Conservation (phyloP, 2,329 filamentous ascomycete species). For the Aureobasidium sp. region DNA sequence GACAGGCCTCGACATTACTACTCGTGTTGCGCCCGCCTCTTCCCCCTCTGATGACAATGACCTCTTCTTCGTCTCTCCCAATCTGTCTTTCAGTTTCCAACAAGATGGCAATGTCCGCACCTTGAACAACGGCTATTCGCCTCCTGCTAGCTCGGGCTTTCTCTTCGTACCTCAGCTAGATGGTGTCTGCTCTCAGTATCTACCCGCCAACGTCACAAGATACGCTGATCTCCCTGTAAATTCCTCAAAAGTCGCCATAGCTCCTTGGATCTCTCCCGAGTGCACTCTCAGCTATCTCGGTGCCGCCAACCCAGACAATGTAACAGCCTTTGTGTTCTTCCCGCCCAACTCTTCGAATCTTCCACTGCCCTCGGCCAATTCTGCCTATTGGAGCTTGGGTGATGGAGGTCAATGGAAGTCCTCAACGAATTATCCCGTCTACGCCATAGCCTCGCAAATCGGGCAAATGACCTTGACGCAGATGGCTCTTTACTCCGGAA, state of each 20-base stretch:
- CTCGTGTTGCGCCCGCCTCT: neutral
- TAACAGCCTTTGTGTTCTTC: constrained; percentile 54
- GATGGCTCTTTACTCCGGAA: constrained; percentile 70
- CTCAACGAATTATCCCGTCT: constrained; percentile 70
- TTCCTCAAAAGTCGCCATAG: constrained; percentile 72
- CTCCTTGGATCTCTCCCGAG: constrained; percentile 71
- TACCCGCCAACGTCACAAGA: constrained; percentile 70
- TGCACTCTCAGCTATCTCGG: constrained; percentile 70
- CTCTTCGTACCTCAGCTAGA: constrained; percentile 74
- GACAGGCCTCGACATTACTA: neutral
- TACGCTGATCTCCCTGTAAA: constrained; percentile 58
- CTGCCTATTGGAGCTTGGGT: constrained; percentile 62
- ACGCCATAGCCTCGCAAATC: constrained; percentile 64
- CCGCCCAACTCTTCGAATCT: constrained; percentile 40
- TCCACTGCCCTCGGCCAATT: constrained; percentile 59
- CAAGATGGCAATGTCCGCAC: constrained; percentile 59
- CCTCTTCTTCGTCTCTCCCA: neutral
- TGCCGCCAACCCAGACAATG: constrained; percentile 52
- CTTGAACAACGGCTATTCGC: constrained; percentile 61
- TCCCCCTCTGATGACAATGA: too few species aligned
- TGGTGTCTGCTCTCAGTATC: constrained; percentile 56
- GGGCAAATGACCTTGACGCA: constrained; percentile 65
- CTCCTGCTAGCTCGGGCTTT: constrained; percentile 61
- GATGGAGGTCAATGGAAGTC: constrained; percentile 66
- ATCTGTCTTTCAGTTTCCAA: neutral